Evolutionary conservation across 768 basidiomycete genomes (phyloP).

Genomic region (Boletales sp.): DNA sequence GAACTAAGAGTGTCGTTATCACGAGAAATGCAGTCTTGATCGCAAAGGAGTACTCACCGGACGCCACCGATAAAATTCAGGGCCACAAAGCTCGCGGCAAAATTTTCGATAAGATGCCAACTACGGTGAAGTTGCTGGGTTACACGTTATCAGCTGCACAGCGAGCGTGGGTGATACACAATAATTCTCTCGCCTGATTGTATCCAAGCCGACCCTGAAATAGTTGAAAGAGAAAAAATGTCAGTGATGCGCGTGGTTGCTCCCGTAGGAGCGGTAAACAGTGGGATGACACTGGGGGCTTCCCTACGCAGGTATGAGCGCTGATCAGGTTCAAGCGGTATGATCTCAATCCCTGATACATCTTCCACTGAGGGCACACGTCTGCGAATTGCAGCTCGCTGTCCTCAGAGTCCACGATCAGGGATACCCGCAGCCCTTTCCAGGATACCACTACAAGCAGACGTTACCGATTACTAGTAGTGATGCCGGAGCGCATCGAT

Average conservation of each 20-base stretch:
- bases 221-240: conserved; percentile 23
- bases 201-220: conserved; percentile 71
- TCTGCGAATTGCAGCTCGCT: conserved; percentile 8
- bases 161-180: not conserved
- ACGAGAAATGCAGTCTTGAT: conserved; percentile 4
- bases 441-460: conserved; percentile 60
- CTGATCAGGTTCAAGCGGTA: conserved; percentile 98
- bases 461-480: conserved; percentile 66
- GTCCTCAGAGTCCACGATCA: conserved; percentile 32
- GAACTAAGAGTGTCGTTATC: conserved; percentile 42
- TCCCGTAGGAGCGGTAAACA: conserved; percentile 37
- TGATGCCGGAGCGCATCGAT: conserved; percentile 21
- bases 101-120: conserved; percentile 81
- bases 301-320: conserved; percentile 98
- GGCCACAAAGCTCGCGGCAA: conserved; percentile 86
- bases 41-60: conserved; percentile 41
- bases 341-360: conserved; percentile 82
- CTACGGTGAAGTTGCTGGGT: conserved; percentile 78
- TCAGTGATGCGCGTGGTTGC: conserved; percentile 48
- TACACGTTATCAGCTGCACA: conserved; percentile 1
- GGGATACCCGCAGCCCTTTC: conserved; percentile 91
- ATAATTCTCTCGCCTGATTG: conserved; percentile 52
- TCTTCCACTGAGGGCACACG: conserved; percentile 18
- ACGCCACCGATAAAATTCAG: conserved; percentile 88
- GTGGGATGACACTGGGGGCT: conserved; percentile 68